Percentiles rank a stretch among this genome's conserved stretches.
Conservation (phyloP, 495 filamentous ascomycete species). For the Glonium stellatum region DNA sequence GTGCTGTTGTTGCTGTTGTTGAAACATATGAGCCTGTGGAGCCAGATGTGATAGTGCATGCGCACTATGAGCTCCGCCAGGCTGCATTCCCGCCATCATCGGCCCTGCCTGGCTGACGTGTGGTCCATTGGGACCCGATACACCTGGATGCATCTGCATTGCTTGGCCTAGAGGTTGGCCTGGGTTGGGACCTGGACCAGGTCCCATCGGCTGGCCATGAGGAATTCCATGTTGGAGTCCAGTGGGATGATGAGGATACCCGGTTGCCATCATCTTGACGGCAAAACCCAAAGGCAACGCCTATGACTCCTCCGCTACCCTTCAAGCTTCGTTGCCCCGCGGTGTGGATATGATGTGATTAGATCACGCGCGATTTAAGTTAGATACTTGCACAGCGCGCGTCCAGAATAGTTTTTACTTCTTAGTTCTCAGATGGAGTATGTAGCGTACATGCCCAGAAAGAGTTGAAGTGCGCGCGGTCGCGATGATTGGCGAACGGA, state of each 20-base stretch:
- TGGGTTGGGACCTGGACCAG: constrained; percentile 63
- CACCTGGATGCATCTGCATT: constrained; percentile 75
- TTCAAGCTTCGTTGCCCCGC: not conserved
- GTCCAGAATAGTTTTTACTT: not conserved
- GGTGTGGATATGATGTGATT: not conserved
- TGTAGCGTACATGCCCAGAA: constrained; percentile 10
- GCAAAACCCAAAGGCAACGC: not conserved
- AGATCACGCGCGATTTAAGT: not conserved
- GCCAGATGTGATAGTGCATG: constrained; percentile 77
- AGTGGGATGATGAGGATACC: constrained; percentile 60
- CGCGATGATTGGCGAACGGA: not conserved
- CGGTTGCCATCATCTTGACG: constrained; percentile 35
- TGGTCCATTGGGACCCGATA: constrained; percentile 68
- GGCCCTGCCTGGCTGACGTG: constrained; percentile 74
- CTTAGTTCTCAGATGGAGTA: constrained; percentile 1
- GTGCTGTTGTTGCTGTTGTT: constrained; percentile 26
- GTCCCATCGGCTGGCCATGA: constrained; percentile 70
- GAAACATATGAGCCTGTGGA: constrained; percentile 58
- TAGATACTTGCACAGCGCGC: too few relatives aligned
- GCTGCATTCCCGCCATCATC: constrained; percentile 77
- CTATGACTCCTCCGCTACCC: not conserved
- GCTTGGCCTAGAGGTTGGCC: constrained; percentile 60
- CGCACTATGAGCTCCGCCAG: constrained; percentile 57
- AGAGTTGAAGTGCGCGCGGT: not conserved
- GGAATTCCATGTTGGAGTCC: constrained; percentile 52